Conservation (phyloP, 225 moss, liverwort and hornwort species). For the Ulota crispa region DNA sequence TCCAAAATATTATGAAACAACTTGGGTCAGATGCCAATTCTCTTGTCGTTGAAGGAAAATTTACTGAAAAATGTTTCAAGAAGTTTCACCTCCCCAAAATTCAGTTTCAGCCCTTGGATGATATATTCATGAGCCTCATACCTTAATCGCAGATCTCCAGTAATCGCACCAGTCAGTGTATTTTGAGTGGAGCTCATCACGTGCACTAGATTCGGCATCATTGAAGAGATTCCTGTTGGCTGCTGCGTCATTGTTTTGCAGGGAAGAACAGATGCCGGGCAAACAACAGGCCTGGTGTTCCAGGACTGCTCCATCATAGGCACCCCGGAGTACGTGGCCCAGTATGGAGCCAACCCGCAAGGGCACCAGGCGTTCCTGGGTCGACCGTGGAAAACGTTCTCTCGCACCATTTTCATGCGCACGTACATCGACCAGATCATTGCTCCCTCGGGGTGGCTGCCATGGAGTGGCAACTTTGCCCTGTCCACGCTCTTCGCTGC, state of each 20-base stretch:
- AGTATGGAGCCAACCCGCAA: constrained; percentile 36
- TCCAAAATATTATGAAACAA: no score
- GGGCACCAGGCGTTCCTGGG: constrained; percentile 55
- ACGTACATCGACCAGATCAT: constrained; percentile 62
- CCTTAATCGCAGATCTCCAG: no score
- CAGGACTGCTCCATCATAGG: constrained; percentile 45
- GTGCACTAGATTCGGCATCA: not conserved
- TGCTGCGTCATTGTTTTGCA: constrained; percentile 9
- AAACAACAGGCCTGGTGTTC: constrained; percentile 59
- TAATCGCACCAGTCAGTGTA: not conserved
- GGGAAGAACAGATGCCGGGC: constrained; percentile 53
- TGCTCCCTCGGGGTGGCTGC: constrained; percentile 56
- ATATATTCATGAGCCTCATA: no score
- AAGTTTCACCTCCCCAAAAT: no score
- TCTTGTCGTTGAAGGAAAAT: no score
- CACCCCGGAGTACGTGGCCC: constrained; percentile 45
- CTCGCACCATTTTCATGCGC: constrained; percentile 55
- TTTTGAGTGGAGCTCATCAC: not conserved
- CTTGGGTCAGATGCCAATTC: no score
- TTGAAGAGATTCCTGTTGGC: no score
- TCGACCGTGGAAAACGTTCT: constrained; percentile 52
- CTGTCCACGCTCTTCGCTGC: constrained; percentile 55
- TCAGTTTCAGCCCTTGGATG: no score
- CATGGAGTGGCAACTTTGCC: constrained; percentile 57
- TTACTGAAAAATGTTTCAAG: no score